Evolutionary conservation across 2,329 filamentous ascomycete species (phyloP).

Genomic region (Exophiala spinifera): DNA sequence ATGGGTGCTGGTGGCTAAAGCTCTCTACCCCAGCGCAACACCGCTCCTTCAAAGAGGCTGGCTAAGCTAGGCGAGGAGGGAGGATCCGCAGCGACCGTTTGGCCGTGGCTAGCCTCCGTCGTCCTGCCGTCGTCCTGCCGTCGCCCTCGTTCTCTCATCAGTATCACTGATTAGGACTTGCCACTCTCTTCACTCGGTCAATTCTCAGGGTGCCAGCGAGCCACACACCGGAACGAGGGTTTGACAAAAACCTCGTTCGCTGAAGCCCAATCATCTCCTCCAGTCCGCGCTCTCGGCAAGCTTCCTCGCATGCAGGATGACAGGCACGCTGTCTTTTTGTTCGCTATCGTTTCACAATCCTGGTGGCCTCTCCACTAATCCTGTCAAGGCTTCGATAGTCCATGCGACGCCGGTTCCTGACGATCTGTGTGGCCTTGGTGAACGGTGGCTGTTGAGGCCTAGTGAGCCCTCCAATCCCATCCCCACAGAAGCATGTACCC

Average conservation of each 20-base stretch:
- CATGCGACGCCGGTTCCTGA: slow-evolving; percentile 1
- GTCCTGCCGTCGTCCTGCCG: background rate
- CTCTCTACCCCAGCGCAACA: background rate
- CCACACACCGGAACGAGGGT: background rate
- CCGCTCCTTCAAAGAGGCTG: too few species aligned
- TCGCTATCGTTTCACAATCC: slow-evolving; percentile 1
- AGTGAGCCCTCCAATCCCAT: background rate
- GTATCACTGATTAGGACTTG: too few species aligned
- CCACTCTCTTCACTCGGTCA: background rate
- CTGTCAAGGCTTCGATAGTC: background rate
- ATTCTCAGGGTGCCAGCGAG: background rate
- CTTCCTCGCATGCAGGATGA: background rate
- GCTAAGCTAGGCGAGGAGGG: background rate
- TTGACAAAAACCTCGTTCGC: background rate
- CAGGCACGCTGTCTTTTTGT: background rate
- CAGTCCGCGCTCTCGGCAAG: background rate
- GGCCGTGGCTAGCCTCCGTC: background rate
- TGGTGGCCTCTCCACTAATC: background rate
- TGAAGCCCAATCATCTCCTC: background rate
- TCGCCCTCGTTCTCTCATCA: background rate
- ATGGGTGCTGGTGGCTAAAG: background rate
- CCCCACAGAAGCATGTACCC: background rate
- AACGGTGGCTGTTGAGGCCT: background rate
- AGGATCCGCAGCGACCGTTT: background rate
- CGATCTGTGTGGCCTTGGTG: background rate